A percentile compares a stretch with the other conserved stretches of the same genome.
Conservation (phyloP, 176 grass and related monocot genomes). For the Hordeum vulgare region MorexV3_pseudomolecules_assembly NC_058519.1:612099553-612100052, state of each 20-base stretch:
- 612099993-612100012: neutral
- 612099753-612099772: neutral
- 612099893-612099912: neutral
- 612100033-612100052: constrained; percentile 29
- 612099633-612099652: neutral
- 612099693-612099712: constrained; percentile 9
- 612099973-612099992: neutral
- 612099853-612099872: neutral
- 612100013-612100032: constrained; percentile 30
- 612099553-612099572: constrained; percentile 6
- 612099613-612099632: constrained; percentile 37
- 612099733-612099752: no score
- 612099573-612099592: neutral
- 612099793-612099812: neutral
- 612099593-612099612: neutral
- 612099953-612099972: neutral
- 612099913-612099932: constrained; percentile 29
- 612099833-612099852: neutral
- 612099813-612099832: neutral
- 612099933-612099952: neutral
- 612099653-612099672: neutral
- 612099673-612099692: neutral
- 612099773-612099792: neutral
- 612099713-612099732: constrained; percentile 26
- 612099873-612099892: neutral